Base-by-base conservation (phyloP, 305 asterid genomes). In the Fraxinus nigra region DNA sequence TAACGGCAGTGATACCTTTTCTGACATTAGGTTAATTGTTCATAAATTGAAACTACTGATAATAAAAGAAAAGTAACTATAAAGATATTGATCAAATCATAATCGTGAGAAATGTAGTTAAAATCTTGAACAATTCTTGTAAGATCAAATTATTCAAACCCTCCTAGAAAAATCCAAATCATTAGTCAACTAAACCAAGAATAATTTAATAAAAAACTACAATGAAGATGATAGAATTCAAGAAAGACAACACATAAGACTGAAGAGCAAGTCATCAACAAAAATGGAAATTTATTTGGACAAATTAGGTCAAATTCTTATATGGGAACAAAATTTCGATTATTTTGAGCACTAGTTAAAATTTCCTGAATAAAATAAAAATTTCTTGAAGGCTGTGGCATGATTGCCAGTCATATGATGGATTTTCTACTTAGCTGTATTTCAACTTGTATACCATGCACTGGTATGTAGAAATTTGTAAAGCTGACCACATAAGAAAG, bases 131-230 rank as follows among this genome's bases (percentile, higher is more conserved):
- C 20, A 34, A 63, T 22, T 61, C 46, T 34, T 73, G 35, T 20
- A 81, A 76, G 79, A 76, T 77, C 51, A 40, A 46, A 74, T 81
- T 56, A 81, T 46, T 32, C 63, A 30, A 77, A 24, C 38, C 70
- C 32, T 59, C 69, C 78, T 78, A n/a, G 34, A 43, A 76, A 80
- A 75, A n/a, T 54, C 11, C 43, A 76, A 54, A 56, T 70, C 72
- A 70, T n/a, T 35, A 77, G 79, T 56, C 32, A 77, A 82, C 63
- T 40, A 40, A 67, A 34, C 3, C 33, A 65, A 65, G 7, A 28
- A 24, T 65, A 63, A 24, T 24, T 24, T n/a, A 63, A 63, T 24
- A 7, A 20, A n/a, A 63, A 63, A 24, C 34, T 1, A 63, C 72
- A 63, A 63, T 63, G 33, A 63, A 63, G 72, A 63, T 9, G 1